phyloP scores from a whole-genome alignment of 1,139 yeast genomes.

The Kodamaea ohmeri region DNA sequence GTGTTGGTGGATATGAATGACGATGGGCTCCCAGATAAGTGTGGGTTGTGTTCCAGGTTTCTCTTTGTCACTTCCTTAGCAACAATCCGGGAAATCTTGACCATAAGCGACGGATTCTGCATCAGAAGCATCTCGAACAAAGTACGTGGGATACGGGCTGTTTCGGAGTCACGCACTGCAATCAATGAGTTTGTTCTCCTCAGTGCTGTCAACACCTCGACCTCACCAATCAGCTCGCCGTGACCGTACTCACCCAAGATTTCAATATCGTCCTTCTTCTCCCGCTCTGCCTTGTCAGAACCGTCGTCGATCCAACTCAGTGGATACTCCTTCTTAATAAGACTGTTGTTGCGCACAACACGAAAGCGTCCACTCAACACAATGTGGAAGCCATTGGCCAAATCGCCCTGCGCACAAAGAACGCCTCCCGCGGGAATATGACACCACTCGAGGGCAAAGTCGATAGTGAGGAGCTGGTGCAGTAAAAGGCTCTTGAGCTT shows the following conservation, averaged over 20 bases:
- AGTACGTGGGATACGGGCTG: constrained; percentile 88
- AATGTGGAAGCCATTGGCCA: constrained; percentile 89
- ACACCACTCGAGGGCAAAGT: constrained; percentile 94
- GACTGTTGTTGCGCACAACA: constrained; percentile 36
- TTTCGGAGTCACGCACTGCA: constrained; percentile 90
- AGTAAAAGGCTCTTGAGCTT: constrained; percentile 66
- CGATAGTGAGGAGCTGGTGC: constrained; percentile 67
- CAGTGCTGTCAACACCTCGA: constrained; percentile 87
- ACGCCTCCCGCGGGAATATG: constrained; percentile 83
- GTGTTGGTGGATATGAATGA: constrained; percentile 15
- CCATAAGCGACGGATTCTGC: constrained; percentile 86
- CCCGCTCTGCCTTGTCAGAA: constrained; percentile 9
- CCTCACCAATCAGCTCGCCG: constrained; percentile 93
- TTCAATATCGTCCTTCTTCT: constrained; percentile 25
- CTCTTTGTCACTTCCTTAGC: constrained; percentile 59
- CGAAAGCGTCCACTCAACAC: constrained; percentile 88
- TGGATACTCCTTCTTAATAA: constrained; percentile 4
- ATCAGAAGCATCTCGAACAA: constrained; percentile 81
- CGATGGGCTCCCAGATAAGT: constrained; percentile 3
- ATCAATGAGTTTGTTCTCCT: constrained; percentile 70
- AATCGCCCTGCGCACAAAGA: constrained; percentile 77
- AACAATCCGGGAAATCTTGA: constrained; percentile 83
- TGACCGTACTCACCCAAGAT: constrained; percentile 83
- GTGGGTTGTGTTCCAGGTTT: constrained; percentile 2
- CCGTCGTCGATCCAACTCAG: constrained; percentile 7